Percentiles rank a stretch among this genome's conserved stretches.
Conservation (phyloP, 805 yeast species). For the Teunomyces panamensis region DNA sequence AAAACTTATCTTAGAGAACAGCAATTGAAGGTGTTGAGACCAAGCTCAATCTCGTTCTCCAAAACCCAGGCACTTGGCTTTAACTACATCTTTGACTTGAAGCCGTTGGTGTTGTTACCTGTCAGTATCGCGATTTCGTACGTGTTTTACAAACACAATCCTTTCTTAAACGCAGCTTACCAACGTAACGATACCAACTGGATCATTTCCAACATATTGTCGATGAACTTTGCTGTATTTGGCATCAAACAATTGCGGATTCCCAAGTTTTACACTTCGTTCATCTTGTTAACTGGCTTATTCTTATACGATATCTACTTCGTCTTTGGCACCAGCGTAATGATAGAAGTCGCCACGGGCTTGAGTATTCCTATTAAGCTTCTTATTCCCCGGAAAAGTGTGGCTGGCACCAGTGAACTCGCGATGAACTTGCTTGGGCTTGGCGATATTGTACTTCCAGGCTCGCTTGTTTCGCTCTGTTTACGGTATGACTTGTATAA, state of each 20-base stretch:
- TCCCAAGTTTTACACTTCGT: constrained; percentile 45
- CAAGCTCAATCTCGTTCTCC: constrained; percentile 6
- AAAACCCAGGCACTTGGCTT: constrained; percentile 16
- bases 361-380: constrained; percentile 56
- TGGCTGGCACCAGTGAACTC: neutral
- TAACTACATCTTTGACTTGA: constrained; percentile 20
- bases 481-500: constrained; percentile 51
- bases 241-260: constrained; percentile 39
- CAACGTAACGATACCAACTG: constrained; percentile 31
- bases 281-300: constrained; percentile 44
- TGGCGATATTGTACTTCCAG: constrained; percentile 68
- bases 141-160: constrained; percentile 14
- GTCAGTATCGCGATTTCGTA: constrained; percentile 9
- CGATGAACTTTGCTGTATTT: constrained; percentile 41
- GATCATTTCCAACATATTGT: constrained; percentile 45
- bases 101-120: constrained; percentile 14
- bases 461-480: constrained; percentile 49
- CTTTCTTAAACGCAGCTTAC: constrained; percentile 9
- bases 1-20: constrained; percentile 11
- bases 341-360: constrained; percentile 59
- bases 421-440: constrained; percentile 50
- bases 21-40: constrained; percentile 12
- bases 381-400: constrained; percentile 35
- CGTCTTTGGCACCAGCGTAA: constrained; percentile 60
- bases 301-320: constrained; percentile 65